Conservation (phyloP, 768 basidiomycete species). For the Sarcodon aspratus region DNA sequence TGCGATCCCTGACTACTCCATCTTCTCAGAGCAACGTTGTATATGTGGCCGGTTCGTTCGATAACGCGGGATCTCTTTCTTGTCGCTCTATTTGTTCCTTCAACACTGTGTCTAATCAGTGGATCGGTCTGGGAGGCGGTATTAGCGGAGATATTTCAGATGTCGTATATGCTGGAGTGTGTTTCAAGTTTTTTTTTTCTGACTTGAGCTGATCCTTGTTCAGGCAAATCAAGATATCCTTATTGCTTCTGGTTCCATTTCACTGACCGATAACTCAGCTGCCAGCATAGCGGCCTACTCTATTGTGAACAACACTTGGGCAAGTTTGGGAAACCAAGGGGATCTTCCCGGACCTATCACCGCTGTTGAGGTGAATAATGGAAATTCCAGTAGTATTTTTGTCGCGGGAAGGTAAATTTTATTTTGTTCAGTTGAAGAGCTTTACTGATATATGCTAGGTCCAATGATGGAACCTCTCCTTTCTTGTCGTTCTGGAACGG, state of each 20-base stretch:
- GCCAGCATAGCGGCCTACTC: constrained; percentile 68
- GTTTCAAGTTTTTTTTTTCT: constrained; percentile 15
- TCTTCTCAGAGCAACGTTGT: constrained; percentile 47
- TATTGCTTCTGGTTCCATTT: constrained; percentile 72
- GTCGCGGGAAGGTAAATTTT: constrained; percentile 59
- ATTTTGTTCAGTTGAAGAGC: neutral
- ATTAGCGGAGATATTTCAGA: constrained; percentile 73
- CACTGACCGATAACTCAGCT: constrained; percentile 46
- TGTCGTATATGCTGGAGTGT: constrained; percentile 72
- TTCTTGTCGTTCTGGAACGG: constrained; percentile 89
- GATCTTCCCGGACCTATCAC: constrained; percentile 84
- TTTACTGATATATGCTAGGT: constrained; percentile 19
- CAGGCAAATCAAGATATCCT: constrained; percentile 60
- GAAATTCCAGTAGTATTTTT: constrained; percentile 76
- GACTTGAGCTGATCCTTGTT: constrained; percentile 5
- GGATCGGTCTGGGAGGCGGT: constrained; percentile 72
- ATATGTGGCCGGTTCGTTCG: constrained; percentile 83
- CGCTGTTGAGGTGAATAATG: constrained; percentile 75
- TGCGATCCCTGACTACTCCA: constrained; percentile 62
- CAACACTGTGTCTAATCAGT: constrained; percentile 57
- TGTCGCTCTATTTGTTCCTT: constrained; percentile 77
- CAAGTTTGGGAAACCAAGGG: constrained; percentile 41
- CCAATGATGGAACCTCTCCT: constrained; percentile 45
- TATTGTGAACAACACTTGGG: constrained; percentile 70
- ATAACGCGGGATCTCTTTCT: constrained; percentile 58